A percentile compares a stretch with the other conserved stretches of the same genome.
These are phyloP conservation scores for Colletotrichum sp. DNA, from an alignment of 2,329 filamentous ascomycete genomes.

Conservation along the genomic window DNA sequence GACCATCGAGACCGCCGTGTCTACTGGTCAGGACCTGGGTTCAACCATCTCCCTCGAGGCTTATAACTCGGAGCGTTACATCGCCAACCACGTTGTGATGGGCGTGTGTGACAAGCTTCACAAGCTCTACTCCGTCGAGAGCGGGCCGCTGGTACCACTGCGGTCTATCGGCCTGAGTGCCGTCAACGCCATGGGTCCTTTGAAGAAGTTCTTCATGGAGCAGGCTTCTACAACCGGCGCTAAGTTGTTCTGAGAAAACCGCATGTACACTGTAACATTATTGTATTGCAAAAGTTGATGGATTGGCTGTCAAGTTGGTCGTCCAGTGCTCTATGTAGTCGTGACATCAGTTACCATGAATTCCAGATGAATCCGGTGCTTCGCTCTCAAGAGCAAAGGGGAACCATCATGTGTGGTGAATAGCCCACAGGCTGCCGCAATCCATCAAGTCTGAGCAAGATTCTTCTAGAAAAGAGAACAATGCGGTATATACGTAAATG, in stretches of 20 bases:
- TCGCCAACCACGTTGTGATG: constrained; percentile 78
- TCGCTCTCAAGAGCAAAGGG: neutral
- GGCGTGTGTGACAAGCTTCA: constrained; percentile 89
- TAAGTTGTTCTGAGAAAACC: constrained; percentile 41
- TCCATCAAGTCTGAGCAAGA: neutral
- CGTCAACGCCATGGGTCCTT: constrained; percentile 73
- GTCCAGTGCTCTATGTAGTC: neutral
- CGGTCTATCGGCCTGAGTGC: constrained; percentile 78
- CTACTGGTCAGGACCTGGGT: constrained; percentile 88
- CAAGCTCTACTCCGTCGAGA: constrained; percentile 84
- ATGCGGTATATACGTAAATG: constrained; percentile 27
- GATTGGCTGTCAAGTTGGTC: neutral
- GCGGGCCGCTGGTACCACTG: constrained; percentile 79
- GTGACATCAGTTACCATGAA: neutral
- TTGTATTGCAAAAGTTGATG: neutral
- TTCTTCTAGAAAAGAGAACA: constrained; percentile 21
- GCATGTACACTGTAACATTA: neutral
- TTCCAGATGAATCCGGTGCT: neutral
- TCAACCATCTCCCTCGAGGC: constrained; percentile 77
- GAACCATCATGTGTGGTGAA: neutral
- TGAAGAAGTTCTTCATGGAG: constrained; percentile 89
- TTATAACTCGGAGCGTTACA: constrained; percentile 83
- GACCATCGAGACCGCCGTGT: constrained; percentile 77
- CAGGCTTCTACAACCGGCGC: constrained; percentile 63
- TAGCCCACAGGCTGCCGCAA: neutral